Evolutionary conservation across 1,284 basidiomycete species (phyloP).

Genomic region (Mycena citricolor): DNA sequence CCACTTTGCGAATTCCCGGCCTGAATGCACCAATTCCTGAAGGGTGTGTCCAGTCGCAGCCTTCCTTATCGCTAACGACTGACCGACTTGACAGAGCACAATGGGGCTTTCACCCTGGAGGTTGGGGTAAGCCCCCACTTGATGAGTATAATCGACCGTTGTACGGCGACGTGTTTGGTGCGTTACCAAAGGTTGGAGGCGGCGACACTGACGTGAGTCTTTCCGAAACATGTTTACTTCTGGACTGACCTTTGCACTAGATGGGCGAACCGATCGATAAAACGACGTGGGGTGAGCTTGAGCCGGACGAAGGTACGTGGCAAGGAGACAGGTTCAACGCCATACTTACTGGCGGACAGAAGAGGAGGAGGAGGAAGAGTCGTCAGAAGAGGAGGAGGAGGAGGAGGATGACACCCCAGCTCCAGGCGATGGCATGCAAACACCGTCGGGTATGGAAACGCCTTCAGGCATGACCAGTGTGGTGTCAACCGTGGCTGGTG

Average conservation of each 20-base stretch:
- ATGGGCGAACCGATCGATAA: slow-evolving; percentile 81
- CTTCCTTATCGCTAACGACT: not conserved
- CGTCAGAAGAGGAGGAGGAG: slow-evolving; percentile 68
- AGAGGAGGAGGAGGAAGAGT: slow-evolving; percentile 62
- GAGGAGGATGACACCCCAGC: slow-evolving; percentile 51
- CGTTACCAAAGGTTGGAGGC: slow-evolving; percentile 78
- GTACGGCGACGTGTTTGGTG: slow-evolving; percentile 97
- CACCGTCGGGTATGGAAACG: slow-evolving; percentile 90
- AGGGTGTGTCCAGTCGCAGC: slow-evolving; percentile 55
- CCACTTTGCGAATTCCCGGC: slow-evolving; percentile 93
- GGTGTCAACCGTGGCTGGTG: slow-evolving; percentile 92
- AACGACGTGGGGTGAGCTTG: slow-evolving; percentile 88
- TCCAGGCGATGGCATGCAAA: slow-evolving; percentile 81
- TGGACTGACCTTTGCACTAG: slow-evolving; percentile 33
- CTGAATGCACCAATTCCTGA: slow-evolving; percentile 96
- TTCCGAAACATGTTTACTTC: too few relatives aligned
- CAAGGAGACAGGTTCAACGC: too few relatives aligned
- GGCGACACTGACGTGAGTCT: slow-evolving; percentile 68
- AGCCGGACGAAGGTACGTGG: slow-evolving; percentile 85
- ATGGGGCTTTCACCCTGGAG: slow-evolving; percentile 99
- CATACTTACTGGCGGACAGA: too few relatives aligned
- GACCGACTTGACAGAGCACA: slow-evolving; percentile 67
- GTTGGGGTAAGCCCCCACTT: slow-evolving; percentile 99
- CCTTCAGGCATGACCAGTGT: slow-evolving; percentile 93
- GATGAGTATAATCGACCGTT: slow-evolving; percentile 97